Evolutionary conservation across 1,139 yeast genomes (phyloP).

Genomic region (Scheffersomyces parashehatae): DNA sequence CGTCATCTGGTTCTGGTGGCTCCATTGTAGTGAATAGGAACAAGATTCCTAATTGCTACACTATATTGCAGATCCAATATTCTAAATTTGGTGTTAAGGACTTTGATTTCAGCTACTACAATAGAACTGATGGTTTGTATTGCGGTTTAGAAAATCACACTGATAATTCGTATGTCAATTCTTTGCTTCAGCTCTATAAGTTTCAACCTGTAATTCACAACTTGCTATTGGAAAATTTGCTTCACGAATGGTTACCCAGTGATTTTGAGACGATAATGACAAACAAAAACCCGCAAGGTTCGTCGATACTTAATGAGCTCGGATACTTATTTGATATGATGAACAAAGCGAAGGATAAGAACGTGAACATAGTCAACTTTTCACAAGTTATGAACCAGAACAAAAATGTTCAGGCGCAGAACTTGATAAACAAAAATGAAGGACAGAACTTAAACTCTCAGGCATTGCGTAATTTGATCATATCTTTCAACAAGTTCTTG

Average conservation of each 20-base stretch:
- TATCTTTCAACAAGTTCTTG: constrained; percentile 61
- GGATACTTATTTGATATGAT: constrained; percentile 94
- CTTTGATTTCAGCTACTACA: constrained; percentile 86
- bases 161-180: constrained; percentile 78
- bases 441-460: constrained; percentile 35
- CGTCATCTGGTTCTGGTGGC: constrained; percentile 3
- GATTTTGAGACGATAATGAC: constrained; percentile 27
- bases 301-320: constrained; percentile 70
- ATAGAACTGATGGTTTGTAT: constrained; percentile 54
- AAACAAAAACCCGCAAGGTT: constrained; percentile 39
- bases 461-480: constrained; percentile 43
- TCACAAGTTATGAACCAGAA: constrained; percentile 45
- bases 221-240: constrained; percentile 54
- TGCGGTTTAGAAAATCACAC: constrained; percentile 91
- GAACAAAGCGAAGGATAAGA: constrained; percentile 70
- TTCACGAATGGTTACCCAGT: constrained; percentile 58
- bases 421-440: constrained; percentile 55
- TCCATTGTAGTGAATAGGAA: constrained; percentile 1
- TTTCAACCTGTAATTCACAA: constrained; percentile 75
- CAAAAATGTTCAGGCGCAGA: constrained; percentile 47
- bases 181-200: constrained; percentile 79
- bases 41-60: constrained; percentile 67
- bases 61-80: constrained; percentile 74
- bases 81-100: constrained; percentile 92
- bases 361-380: constrained; percentile 76